Evolutionary conservation across 768 basidiomycete species (phyloP).

Genomic region (Podaxis sp.): DNA sequence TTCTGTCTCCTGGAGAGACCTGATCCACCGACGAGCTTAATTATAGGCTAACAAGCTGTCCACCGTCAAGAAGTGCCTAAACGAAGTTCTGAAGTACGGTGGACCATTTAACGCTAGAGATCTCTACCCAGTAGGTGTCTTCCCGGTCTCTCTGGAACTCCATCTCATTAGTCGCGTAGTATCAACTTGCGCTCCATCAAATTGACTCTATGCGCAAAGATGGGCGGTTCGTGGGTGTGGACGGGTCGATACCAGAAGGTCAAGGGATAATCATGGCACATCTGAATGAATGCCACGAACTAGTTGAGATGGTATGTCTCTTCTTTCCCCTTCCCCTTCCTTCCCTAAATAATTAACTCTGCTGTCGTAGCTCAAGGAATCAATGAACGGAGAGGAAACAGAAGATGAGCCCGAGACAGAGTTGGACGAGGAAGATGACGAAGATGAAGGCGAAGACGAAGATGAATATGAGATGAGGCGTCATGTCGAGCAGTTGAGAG

Average conservation of each 20-base stretch:
- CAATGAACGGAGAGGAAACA: conserved; percentile 74
- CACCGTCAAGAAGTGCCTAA: conserved; percentile 95
- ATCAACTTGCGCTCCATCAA: conserved; percentile 92
- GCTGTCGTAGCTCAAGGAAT: conserved; percentile 65
- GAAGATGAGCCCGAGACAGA: conserved; percentile 23
- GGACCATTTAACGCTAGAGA: conserved; percentile 91
- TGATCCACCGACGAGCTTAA: conserved; percentile 2
- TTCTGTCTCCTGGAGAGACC: background rate
- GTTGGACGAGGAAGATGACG: conserved; percentile 41
- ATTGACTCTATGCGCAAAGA: conserved; percentile 93
- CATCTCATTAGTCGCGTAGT: conserved; percentile 40
- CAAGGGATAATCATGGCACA: conserved; percentile 97
- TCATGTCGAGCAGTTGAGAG: background rate
- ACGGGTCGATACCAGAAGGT: conserved; percentile 91
- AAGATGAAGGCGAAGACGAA: conserved; percentile 43
- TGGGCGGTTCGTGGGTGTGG: conserved; percentile 87
- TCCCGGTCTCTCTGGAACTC: conserved; percentile 1
- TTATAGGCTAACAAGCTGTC: conserved; percentile 90
- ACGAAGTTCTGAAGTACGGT: conserved; percentile 93
- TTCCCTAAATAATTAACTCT: background rate
- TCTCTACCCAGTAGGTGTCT: conserved; percentile 77
- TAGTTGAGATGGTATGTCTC: conserved; percentile 82
- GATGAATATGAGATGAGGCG: background rate
- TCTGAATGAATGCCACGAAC: conserved; percentile 92
- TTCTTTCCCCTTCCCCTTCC: background rate